Base-by-base conservation (phyloP, 352 stramenopile genomes). In the Pythium utonaiense region DNA sequence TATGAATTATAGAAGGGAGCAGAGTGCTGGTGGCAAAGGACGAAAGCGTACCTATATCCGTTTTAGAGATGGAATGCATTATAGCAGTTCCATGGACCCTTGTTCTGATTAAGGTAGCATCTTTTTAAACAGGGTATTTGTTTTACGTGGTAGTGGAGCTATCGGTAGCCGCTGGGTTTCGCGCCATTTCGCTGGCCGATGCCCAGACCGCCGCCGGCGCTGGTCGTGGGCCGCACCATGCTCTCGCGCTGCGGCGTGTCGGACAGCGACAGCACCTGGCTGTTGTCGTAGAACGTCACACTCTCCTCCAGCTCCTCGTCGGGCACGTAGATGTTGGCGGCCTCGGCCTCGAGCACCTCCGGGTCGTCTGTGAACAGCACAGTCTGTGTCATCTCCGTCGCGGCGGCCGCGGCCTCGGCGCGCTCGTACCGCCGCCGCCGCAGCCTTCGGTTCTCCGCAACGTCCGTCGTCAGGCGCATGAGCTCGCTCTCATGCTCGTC, bases 281-380 rank as follows among this genome's bases (percentile, higher is more conserved):
- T 86, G 49, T 90, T 88, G 56, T 86, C 78, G 59, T 86, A 88
- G 61, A 90, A 90, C 3, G 80, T 86, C 41, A 87, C 70, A 50
- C 77, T 89, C 47, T 73, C 59, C 50, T 88, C 78, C 3, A 86
- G 67, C 13, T 77, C 70, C 33, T 91, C 81, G 28, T 86, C 78
- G 6, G 72, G 79, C 27, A 86, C 53, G 60, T 78, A 90, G 28
- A 92, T 78, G 53, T 83, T 75, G 34, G 34, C 48, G 4, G 59
- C 58, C 41, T 91, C 78, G 25, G 63, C 57, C 47, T 86, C 81
- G 1, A 90, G 36, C 10, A 93, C 71, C 16, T 74, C 71, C 7
- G 66, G 9, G 40, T 90, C 81, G 64, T 92, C 80, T 1, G 83
- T 91, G 67, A 95, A 95, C 31, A 95, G 60, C 19, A 93, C 69